Percentiles rank a stretch among this genome's conserved stretches.
Evolutionary conservation across 345 rosid genomes (phyloP).

Genomic region (Hibiscus mutabilis): DNA sequence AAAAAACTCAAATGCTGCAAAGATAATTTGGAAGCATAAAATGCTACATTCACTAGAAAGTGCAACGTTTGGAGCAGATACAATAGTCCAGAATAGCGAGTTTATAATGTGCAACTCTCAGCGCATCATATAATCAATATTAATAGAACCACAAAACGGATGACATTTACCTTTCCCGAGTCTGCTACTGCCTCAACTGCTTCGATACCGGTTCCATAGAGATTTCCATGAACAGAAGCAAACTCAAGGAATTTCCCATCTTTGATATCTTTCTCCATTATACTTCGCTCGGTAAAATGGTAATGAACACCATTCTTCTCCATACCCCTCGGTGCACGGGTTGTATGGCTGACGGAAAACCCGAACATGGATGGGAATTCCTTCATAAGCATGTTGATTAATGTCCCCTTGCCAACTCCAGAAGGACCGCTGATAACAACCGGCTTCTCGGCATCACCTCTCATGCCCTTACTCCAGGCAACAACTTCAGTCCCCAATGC

Average conservation of each 20-base stretch:
- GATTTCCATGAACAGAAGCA: constrained; percentile 86
- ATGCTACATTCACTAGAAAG: too few species aligned
- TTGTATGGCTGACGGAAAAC: constrained; percentile 86
- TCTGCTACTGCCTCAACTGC: constrained; percentile 89
- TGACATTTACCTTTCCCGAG: constrained; percentile 61
- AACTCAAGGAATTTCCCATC: constrained; percentile 86
- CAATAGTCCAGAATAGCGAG: background rate
- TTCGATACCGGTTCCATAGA: constrained; percentile 86
- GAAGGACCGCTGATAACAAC: constrained; percentile 92
- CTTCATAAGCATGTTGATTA: constrained; percentile 61
- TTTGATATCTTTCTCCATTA: constrained; percentile 72
- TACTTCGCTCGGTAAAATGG: constrained; percentile 62
- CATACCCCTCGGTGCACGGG: constrained; percentile 63
- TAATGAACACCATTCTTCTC: constrained; percentile 68
- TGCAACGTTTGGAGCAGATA: too few species aligned
- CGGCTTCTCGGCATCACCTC: constrained; percentile 58
- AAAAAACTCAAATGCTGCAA: background rate
- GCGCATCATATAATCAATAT: background rate
- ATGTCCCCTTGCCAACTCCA: constrained; percentile 85
- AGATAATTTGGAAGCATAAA: too few species aligned
- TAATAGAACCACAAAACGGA: background rate
- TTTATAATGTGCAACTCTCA: background rate
- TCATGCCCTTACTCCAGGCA: constrained; percentile 83
- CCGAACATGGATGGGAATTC: constrained; percentile 81
- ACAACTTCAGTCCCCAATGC: constrained; percentile 47